Evolutionary conservation across 352 stramenopile genomes (phyloP).

Genomic region (Aphanomyces astaci): DNA sequence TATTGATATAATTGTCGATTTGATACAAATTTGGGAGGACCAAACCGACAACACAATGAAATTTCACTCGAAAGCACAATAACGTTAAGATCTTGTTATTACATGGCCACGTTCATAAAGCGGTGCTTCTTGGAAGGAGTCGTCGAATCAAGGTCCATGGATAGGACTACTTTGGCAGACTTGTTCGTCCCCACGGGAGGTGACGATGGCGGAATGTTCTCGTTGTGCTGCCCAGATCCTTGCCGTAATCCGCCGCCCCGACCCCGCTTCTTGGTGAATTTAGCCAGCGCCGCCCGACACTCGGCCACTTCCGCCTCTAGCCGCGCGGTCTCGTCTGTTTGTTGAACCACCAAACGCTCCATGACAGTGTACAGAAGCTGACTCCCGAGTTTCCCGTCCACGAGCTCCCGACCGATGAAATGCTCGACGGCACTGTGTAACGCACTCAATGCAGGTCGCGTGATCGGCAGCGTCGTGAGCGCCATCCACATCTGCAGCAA

Average conservation of each 20-base stretch:
- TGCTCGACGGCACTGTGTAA: conserved; percentile 73
- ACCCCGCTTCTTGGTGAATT: neutral
- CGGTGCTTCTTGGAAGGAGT: neutral
- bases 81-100: too few relatives aligned
- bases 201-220: neutral
- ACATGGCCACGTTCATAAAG: neutral
- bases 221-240: neutral
- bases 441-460: conserved; percentile 56
- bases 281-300: neutral
- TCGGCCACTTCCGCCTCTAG: conserved; percentile 49
- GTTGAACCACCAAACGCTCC: conserved; percentile 32
- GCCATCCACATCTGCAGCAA: conserved; percentile 49
- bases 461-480: conserved; percentile 41
- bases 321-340: conserved; percentile 29
- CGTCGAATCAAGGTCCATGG: too few relatives aligned
- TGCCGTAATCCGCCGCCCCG: neutral
- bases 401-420: conserved; percentile 50
- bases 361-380: conserved; percentile 37
- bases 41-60: too few relatives aligned
- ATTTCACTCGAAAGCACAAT: too few relatives aligned
- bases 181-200: neutral
- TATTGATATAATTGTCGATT: too few relatives aligned
- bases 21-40: too few relatives aligned
- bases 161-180: neutral
- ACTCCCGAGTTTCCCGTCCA: conserved; percentile 47